Percentiles rank a stretch among this genome's conserved stretches.
These are phyloP conservation scores for Prunus mume DNA, from an alignment of 306 rosid species.

Conservation along the genomic window DNA sequence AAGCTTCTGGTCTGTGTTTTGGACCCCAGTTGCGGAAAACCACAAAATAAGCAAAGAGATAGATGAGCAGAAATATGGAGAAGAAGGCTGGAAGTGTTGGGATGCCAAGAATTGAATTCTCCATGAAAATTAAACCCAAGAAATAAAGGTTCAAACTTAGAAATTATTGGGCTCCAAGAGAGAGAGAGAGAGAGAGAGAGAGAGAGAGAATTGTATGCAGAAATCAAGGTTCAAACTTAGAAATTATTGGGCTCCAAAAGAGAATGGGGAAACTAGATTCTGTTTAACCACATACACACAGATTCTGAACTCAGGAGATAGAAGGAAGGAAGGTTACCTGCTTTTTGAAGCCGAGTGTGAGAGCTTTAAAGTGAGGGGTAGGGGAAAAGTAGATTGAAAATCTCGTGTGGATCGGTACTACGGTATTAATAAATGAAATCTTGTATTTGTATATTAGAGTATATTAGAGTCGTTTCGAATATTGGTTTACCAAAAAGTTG, in stretches of 20 bases:
- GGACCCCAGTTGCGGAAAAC: slow-evolving; percentile 40
- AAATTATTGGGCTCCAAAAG: neutral
- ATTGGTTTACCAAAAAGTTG: too few relatives aligned
- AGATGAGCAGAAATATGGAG: slow-evolving; percentile 30
- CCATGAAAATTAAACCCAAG: slow-evolving; percentile 27
- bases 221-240: neutral
- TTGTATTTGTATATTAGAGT: too few relatives aligned
- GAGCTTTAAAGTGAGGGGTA: neutral
- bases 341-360: slow-evolving; percentile 6
- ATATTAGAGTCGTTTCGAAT: too few relatives aligned
- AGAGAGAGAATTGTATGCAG: neutral
- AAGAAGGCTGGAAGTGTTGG: slow-evolving; percentile 32
- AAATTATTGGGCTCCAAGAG: too few relatives aligned
- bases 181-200: neutral
- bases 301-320: neutral
- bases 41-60: slow-evolving; percentile 28
- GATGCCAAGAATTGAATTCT: slow-evolving; percentile 7
- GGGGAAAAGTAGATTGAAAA: neutral
- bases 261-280: neutral
- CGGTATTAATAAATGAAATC: neutral
- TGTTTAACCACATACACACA: neutral
- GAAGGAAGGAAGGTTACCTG: neutral
- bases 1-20: slow-evolving; percentile 32
- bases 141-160: too few relatives aligned
- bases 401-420: neutral